These are phyloP conservation scores for Vigna radiata DNA, from an alignment of 306 rosid genomes.

Conservation along the genomic window DNA sequence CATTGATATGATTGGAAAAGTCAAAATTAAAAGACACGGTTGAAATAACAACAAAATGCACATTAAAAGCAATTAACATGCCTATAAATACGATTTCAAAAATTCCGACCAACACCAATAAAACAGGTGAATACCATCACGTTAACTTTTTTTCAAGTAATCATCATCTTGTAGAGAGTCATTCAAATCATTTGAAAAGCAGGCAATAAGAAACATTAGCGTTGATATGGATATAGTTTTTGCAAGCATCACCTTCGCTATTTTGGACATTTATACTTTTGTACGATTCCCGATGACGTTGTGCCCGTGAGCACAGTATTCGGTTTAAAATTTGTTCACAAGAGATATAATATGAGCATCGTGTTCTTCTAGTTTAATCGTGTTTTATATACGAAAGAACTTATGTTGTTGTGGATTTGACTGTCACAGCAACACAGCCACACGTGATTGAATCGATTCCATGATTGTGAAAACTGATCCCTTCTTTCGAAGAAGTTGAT, in stretches of 20 bases:
- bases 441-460: background rate
- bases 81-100: background rate
- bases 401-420: background rate
- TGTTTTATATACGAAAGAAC: background rate
- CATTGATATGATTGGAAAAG: background rate
- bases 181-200: too few relatives aligned
- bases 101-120: too few relatives aligned
- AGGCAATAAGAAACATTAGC: too few relatives aligned
- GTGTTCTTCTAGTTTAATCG: slow-evolving; percentile 8
- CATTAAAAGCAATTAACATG: slow-evolving; percentile 15
- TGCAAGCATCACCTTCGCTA: too few relatives aligned
- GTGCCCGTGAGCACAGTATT: background rate
- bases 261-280: too few relatives aligned
- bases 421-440: background rate
- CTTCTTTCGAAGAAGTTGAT: background rate
- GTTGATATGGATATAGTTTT: background rate
- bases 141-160: background rate
- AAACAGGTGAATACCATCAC: background rate
- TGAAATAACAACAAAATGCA: background rate
- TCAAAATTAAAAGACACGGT: background rate
- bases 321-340: too few relatives aligned
- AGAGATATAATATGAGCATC: background rate
- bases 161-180: too few relatives aligned
- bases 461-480: background rate
- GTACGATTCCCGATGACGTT: slow-evolving; percentile 19